Evolutionary conservation across 2,329 filamentous ascomycete species (phyloP), one percentile per base, ranked within the genome.

Genomic region (Parastagonospora avenae): DNA sequence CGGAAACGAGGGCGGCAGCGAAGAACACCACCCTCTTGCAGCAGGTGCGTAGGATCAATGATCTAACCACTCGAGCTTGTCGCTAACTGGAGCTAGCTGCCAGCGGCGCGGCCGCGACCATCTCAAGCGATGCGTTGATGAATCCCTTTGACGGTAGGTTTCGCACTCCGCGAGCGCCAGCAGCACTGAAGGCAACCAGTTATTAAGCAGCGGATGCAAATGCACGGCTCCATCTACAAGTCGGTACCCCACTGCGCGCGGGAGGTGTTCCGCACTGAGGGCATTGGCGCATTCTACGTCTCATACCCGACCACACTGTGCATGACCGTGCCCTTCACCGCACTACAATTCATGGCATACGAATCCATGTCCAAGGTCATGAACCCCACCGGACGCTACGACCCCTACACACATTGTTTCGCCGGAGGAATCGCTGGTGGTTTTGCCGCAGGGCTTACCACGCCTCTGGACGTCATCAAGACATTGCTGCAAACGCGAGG

Each of bases 121-220:
- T 97, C 73, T 91, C 93, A 31, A 97, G 92, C 74, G 94, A 99
- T 80, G 94, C 94, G 47, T 85, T 99, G 61, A 99, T 99, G 94
- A 99, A 97, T 72, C 94, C 94, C 16, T 99, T 99, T 73, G 94
- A 99, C 78, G 92, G 92, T 96, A 83, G 67, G 85, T 71, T 50
- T 27, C 46, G 38, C 39, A 41, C 15, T 35, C 24, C 9, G 36
- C 31, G 29, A 41, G 12, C n/a, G 36, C 31, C 27, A 32, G 28
- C 42, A 45, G 32, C 44, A 51, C 67, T 70, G 30, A 73, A 38
- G 36, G 29, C 14, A 38, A 15, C 28, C 68, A 97, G 94, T 99
- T 55, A 96, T 99, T 80, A 99, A 99, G 79, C 94, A 99, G 76
- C 90, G 94, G 66, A 99, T 99, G 94, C 94, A 99, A 76, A 90